A percentile compares a stretch with the other conserved stretches of the same genome.
Conservation (phyloP, 176 grass and related monocot genomes). For the Cenchrus purpureus region DNA sequence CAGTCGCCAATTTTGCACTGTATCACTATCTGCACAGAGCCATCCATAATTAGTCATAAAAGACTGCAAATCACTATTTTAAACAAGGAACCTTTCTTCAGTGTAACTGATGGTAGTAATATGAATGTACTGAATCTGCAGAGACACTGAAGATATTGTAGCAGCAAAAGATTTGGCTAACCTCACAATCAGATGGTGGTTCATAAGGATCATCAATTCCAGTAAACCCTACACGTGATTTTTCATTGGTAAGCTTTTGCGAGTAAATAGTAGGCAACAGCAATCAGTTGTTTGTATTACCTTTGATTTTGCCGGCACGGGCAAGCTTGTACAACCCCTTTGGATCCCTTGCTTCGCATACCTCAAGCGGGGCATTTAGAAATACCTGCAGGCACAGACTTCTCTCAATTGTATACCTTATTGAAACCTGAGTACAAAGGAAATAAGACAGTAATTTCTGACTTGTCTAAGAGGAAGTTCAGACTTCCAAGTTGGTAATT, state of each 20-base stretch:
- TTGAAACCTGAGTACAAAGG: neutral
- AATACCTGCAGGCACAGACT: conserved; percentile 59
- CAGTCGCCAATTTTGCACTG: conserved; percentile 60
- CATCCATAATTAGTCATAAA: neutral
- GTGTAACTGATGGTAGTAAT: neutral
- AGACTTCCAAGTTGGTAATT: neutral
- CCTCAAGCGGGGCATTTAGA: conserved; percentile 72
- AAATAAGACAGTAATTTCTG: neutral
- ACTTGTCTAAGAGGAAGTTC: neutral
- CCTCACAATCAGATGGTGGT: conserved; percentile 77
- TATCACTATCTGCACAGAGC: conserved; percentile 70
- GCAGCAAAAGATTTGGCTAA: conserved; percentile 29
- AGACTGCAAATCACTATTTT: neutral
- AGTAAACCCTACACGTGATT: conserved; percentile 66
- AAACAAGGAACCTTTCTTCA: neutral
- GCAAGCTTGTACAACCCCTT: conserved; percentile 97
- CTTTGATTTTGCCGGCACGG: conserved; percentile 88
- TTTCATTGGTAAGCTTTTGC: conserved; percentile 18
- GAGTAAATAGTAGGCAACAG: neutral
- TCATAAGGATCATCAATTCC: conserved; percentile 94
- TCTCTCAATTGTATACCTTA: neutral
- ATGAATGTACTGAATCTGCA: neutral
- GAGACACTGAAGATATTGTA: neutral
- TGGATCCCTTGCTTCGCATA: conserved; percentile 87
- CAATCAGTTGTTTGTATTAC: conserved; percentile 33